A percentile compares a stretch with the other conserved stretches of the same genome.
phyloP scores from a whole-genome alignment of 305 asterid species.

The Fraxinus sp. region DNA sequence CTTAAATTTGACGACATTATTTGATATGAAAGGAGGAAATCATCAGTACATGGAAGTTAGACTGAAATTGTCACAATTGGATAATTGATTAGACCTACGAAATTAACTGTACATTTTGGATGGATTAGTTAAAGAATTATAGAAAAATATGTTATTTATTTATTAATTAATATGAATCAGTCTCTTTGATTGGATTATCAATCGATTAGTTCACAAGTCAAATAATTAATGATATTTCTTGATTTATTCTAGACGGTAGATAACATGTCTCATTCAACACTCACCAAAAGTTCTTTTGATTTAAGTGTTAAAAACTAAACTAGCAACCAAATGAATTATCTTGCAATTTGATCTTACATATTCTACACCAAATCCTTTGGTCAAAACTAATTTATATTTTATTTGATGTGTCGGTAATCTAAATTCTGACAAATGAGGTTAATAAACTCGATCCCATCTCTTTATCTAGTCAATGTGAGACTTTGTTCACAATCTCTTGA shows the following conservation, averaged over 20 bases:
- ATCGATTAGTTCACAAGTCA: background rate
- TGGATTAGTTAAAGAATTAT: background rate
- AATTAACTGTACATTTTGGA: background rate
- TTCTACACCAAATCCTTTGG: background rate
- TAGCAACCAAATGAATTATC: background rate
- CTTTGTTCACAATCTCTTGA: background rate
- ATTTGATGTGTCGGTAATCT: background rate
- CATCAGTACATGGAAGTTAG: background rate
- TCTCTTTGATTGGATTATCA: background rate
- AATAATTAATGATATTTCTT: background rate
- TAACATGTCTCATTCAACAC: slow-evolving; percentile 3
- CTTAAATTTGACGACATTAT: background rate
- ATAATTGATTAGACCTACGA: background rate
- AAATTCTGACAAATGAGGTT: background rate
- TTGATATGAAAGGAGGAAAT: background rate
- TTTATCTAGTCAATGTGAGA: background rate
- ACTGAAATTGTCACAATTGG: background rate
- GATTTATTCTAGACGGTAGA: background rate
- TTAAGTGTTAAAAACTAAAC: too few species aligned
- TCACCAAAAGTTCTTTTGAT: background rate
- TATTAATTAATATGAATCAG: background rate
- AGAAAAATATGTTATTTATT: background rate
- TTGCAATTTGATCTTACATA: background rate
- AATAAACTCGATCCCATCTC: background rate
- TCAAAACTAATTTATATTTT: background rate